Base-by-base conservation (phyloP, 2,329 filamentous ascomycete genomes). In the Cladosporium halotolerans region DNA sequence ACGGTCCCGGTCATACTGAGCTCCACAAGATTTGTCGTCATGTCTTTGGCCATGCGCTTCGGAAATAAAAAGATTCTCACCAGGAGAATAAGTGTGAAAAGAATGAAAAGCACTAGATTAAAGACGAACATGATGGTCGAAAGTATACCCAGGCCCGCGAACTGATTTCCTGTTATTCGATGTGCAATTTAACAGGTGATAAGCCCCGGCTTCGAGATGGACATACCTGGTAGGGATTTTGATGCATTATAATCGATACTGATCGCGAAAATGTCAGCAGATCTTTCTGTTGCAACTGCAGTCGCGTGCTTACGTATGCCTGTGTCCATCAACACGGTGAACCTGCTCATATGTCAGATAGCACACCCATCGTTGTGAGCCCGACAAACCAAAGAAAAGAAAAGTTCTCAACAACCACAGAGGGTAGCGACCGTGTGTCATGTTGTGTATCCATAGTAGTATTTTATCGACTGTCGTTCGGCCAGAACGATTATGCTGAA, bases 71-170 rank as follows among this genome's bases (percentile, higher is more conserved):
- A 40, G 23, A 47, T 39, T 31, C 57, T 34, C 28, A 57, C 33
- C n/a, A 53, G 9, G n/a, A 57, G 28, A 7, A 57, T 52, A 45
- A 14, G 39, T 45, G 53, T 53, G 45, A 57, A 51, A 28, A 52
- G 9, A 13, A 32, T 46, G 45, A 57, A 58, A 3, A 58, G 48
- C 16, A 57, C 53, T 16, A 58, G 43, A 32, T 55, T 54, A 41
- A 58, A 57, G 42, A 58, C 49, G 43, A 57, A 58, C 48, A 57
- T 54, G 32, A 58, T 57, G 5, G 57, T 57, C 18, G 57, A 58
- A 9, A 58, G 40, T 2, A 58, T 51, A 8, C 42, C 45, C 7
- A 58, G 48, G 31, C 57, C 55, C 40, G 49, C 10, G 53, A 58
- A 58, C 55, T 58, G 45, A 14, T 19, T 14, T 16, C 33, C 18